These are phyloP conservation scores for Leccinum boreale DNA, from an alignment of 768 basidiomycete genomes.

Conservation along the genomic window DNA sequence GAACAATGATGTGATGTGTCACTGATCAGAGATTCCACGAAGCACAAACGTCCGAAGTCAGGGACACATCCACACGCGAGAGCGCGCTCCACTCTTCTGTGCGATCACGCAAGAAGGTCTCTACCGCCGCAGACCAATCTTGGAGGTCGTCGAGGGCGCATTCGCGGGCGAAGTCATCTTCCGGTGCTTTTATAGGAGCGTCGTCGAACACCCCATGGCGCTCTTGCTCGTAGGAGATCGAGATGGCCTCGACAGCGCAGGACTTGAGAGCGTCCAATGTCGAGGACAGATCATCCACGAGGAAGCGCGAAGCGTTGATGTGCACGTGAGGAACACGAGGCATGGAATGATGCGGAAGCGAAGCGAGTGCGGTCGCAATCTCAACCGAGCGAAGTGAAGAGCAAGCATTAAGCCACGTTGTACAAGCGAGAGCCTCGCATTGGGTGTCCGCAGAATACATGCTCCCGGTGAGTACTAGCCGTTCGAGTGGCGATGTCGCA, in stretches of 20 bases:
- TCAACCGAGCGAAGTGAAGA: conserved; percentile 17
- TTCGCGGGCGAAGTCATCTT: conserved; percentile 25
- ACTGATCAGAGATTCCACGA: conserved; percentile 22
- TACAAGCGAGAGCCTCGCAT: conserved; percentile 22
- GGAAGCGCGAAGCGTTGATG: conserved; percentile 27
- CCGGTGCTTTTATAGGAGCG: neutral
- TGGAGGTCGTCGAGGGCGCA: conserved; percentile 32
- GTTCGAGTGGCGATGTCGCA: conserved; percentile 10
- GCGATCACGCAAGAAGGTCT: conserved; percentile 17
- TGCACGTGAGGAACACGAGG: conserved; percentile 21
- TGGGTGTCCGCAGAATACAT: conserved; percentile 22
- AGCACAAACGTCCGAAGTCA: conserved; percentile 15
- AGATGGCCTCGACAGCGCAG: conserved; percentile 21
- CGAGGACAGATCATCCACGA: conserved; percentile 19
- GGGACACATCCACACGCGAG: conserved; percentile 14
- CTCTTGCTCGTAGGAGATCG: conserved; percentile 19
- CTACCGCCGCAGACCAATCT: conserved; percentile 24
- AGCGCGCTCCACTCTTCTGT: conserved; percentile 19
- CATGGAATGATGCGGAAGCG: neutral
- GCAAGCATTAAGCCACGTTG: conserved; percentile 26
- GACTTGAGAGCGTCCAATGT: conserved; percentile 18
- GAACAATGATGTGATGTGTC: neutral
- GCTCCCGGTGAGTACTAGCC: conserved; percentile 28
- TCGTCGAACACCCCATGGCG: neutral
- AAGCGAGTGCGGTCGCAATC: conserved; percentile 23